A percentile compares a stretch with the other conserved stretches of the same genome.
phyloP scores from a whole-genome alignment of 805 yeast genomes.

The Saccharomycopsis synnaedendra region DNA sequence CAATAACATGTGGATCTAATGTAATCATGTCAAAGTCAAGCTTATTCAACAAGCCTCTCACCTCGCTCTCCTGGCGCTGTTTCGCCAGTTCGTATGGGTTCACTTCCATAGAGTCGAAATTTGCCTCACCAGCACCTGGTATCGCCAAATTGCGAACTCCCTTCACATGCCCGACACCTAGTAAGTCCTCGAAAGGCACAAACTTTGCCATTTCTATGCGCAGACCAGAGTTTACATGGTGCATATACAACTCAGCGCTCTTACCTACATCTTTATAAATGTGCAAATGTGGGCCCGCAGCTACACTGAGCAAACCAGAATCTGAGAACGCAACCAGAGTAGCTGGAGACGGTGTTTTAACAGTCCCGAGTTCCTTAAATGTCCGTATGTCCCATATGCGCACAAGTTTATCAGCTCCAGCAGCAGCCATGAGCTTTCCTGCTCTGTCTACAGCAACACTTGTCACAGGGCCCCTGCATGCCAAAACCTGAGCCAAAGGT shows the following conservation, averaged over 20 bases:
- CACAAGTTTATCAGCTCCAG: slow-evolving; percentile 75
- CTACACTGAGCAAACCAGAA: slow-evolving; percentile 75
- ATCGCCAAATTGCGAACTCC: slow-evolving; percentile 80
- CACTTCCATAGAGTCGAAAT: slow-evolving; percentile 84
- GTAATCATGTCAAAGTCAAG: slow-evolving; percentile 87
- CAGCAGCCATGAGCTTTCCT: slow-evolving; percentile 88
- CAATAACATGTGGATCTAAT: slow-evolving; percentile 79
- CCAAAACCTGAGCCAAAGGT: slow-evolving; percentile 73
- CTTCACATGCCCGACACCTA: slow-evolving; percentile 72
- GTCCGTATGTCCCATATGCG: slow-evolving; percentile 92
- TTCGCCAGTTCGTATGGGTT: slow-evolving; percentile 88
- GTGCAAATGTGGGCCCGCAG: slow-evolving; percentile 93
- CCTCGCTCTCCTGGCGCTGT: slow-evolving; percentile 91
- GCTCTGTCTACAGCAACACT: slow-evolving; percentile 81
- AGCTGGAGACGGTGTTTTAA: slow-evolving; percentile 73
- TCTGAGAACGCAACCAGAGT: slow-evolving; percentile 72
- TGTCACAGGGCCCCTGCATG: slow-evolving; percentile 79
- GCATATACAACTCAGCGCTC: slow-evolving; percentile 49
- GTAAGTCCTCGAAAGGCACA: slow-evolving; percentile 94
- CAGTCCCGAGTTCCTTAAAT: slow-evolving; percentile 56
- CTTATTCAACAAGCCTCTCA: slow-evolving; percentile 74
- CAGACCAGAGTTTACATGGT: slow-evolving; percentile 72
- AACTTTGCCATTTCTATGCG: slow-evolving; percentile 55
- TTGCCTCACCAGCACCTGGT: slow-evolving; percentile 98
- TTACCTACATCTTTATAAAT: slow-evolving; percentile 72